These are phyloP conservation scores for Neurospora sp. DNA, from an alignment of 495 filamentous ascomycete genomes.

Conservation along the genomic window DNA sequence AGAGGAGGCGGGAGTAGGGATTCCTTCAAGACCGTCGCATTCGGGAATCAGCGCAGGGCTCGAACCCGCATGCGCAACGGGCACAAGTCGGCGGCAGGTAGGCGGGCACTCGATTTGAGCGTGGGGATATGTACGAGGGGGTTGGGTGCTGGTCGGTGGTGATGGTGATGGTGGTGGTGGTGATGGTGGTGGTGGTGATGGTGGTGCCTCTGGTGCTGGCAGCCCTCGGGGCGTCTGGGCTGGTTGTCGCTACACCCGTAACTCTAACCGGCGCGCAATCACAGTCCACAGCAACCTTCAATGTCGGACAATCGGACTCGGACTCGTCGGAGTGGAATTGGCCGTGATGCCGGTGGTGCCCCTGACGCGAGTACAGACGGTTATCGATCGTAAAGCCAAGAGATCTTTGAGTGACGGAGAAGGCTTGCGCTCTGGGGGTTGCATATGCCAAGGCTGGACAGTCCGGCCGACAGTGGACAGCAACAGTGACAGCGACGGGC, in stretches of 20 bases:
- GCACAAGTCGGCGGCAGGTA: not conserved
- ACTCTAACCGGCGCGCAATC: not conserved
- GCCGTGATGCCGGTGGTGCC: not conserved
- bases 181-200: not conserved
- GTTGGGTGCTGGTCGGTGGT: not conserved
- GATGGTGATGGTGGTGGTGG: not conserved
- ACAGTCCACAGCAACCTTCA: not conserved
- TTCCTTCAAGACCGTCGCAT: not conserved
- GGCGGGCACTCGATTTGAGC: not conserved
- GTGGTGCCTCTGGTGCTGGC: not conserved
- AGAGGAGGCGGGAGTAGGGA: not conserved
- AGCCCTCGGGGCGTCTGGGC: not conserved
- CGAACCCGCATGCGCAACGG: constrained; percentile 2
- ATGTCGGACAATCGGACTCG: not conserved
- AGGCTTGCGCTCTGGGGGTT: constrained; percentile 17
- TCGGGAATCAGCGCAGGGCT: constrained; percentile 1
- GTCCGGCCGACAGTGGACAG: constrained; percentile 3
- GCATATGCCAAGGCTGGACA: constrained; percentile 29
- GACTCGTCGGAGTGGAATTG: not conserved
- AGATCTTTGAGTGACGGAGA: constrained; percentile 20
- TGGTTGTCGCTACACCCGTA: not conserved
- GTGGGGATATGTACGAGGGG: not conserved
- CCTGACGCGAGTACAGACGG: not conserved
- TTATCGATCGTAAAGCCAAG: constrained; percentile 16
- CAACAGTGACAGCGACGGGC: not conserved